Evolutionary conservation across 352 stramenopile species (phyloP).

Genomic region (Salisapilia sapeloensis): DNA sequence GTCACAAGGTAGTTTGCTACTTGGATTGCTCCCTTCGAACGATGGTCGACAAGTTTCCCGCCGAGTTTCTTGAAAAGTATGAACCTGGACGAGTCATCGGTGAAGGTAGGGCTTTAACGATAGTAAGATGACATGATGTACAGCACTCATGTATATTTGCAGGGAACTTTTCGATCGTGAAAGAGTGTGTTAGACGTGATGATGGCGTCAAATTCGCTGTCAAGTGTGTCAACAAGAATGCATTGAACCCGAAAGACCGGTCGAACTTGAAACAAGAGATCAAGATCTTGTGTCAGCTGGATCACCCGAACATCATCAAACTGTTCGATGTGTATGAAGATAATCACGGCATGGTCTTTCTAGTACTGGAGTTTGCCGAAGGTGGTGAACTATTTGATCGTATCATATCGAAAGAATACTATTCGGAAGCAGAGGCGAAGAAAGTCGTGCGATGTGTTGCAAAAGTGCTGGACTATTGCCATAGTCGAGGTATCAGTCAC

Average conservation of each 20-base stretch:
- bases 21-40: too few relatives aligned
- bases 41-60: constrained; percentile 38
- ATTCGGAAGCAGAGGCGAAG: constrained; percentile 79
- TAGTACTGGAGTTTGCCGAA: constrained; percentile 81
- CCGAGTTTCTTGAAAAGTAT: constrained; percentile 57
- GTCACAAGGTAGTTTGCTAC: too few relatives aligned
- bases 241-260: constrained; percentile 63
- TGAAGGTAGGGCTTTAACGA: constrained; percentile 11
- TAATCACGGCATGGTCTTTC: constrained; percentile 49
- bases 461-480: constrained; percentile 78
- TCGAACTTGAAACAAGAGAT: constrained; percentile 72
- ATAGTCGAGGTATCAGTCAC: constrained; percentile 81
- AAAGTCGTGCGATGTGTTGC: constrained; percentile 72
- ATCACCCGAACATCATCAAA: constrained; percentile 82
- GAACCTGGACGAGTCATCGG: constrained; percentile 59
- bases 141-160: background rate
- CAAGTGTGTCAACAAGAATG: constrained; percentile 74
- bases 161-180: constrained; percentile 79
- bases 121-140: background rate
- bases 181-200: constrained; percentile 35
- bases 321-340: constrained; percentile 75
- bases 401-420: constrained; percentile 86
- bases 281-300: constrained; percentile 50
- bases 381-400: constrained; percentile 88
- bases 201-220: constrained; percentile 45